Evolutionary conservation across 306 rosid genomes (phyloP), one percentile per base, ranked within the genome.

Genomic region (Gastrolobium bilobum): DNA sequence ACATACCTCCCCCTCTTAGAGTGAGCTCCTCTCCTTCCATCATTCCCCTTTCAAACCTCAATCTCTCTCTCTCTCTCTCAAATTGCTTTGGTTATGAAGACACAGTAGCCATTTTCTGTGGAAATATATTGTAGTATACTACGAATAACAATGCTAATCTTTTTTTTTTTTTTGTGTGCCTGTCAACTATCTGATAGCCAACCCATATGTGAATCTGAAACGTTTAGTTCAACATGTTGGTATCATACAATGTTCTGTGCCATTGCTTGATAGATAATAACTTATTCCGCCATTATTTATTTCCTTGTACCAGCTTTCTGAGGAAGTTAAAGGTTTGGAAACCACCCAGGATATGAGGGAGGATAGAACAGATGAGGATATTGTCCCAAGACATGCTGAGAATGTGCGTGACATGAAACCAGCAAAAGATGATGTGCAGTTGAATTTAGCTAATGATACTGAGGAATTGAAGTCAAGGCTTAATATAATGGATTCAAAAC

Each of bases 401-500:
- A 76, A 65, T 80, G 77, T 72, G 40, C 76, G 83, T 71, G 91
- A 81, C 54, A 31, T 34, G 79, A 82, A 78, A 58, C 72, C 60
- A 20, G 76, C 10, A 39, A 87, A 86, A 78, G 88, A 77, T 52
- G 75, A 37, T 3, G 71, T 68, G 8, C 85, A 84, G 77, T 69
- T 71, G 39, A 69, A 66, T 76, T 81, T 86, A 68, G 51, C 71
- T 2, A 86, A 85, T 79, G 90, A 89, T 73, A 83, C 84, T 69
- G 89, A 86, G 86, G 94, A 88, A 71, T 79, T 90, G 87, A 85
- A 82, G 71, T 82, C 87, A 78, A 89, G 82, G 87, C 85, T 95
- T 33, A 62, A 78, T 68, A 8, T 71, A 56, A 81, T 85, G 86
- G 92, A 87, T 68, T 82, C 89, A 34, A 91, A 91, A 81, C 90